Conservation (phyloP, 805 yeast genomes). For the Ogataea trehalophila region DNA sequence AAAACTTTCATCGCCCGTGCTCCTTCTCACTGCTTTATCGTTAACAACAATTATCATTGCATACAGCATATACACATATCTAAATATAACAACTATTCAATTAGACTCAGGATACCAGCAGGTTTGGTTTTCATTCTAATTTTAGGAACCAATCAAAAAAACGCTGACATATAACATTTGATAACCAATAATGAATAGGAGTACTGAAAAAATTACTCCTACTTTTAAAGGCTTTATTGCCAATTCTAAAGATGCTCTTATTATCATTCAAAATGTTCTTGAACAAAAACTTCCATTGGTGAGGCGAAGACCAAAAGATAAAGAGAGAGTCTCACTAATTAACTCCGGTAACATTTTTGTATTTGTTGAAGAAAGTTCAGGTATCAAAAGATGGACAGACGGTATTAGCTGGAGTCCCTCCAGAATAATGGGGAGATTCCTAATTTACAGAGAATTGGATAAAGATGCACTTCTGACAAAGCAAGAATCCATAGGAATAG, state of each 20-base stretch:
- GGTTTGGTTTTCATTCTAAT: no score
- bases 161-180: no score
- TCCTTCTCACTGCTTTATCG: no score
- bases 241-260: slow-evolving; percentile 76
- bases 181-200: neutral
- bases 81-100: no score
- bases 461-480: slow-evolving; percentile 32
- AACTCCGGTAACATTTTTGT: slow-evolving; percentile 78
- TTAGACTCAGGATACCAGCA: no score
- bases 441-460: slow-evolving; percentile 73
- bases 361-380: slow-evolving; percentile 74
- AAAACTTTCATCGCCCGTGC: no score
- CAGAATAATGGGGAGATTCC: slow-evolving; percentile 77
- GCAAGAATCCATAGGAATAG: neutral
- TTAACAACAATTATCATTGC: no score
- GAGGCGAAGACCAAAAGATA: slow-evolving; percentile 76
- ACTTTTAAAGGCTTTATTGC: slow-evolving; percentile 74
- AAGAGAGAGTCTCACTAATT: slow-evolving; percentile 63
- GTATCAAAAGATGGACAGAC: slow-evolving; percentile 94
- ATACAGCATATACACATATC: no score
- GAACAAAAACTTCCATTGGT: slow-evolving; percentile 56
- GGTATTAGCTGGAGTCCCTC: slow-evolving; percentile 95
- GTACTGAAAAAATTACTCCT: slow-evolving; percentile 32
- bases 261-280: slow-evolving; percentile 75
- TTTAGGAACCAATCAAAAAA: no score